phyloP scores from a whole-genome alignment of 2,329 filamentous ascomycete species.

The Phaeophleospora eucalypticola region DNA sequence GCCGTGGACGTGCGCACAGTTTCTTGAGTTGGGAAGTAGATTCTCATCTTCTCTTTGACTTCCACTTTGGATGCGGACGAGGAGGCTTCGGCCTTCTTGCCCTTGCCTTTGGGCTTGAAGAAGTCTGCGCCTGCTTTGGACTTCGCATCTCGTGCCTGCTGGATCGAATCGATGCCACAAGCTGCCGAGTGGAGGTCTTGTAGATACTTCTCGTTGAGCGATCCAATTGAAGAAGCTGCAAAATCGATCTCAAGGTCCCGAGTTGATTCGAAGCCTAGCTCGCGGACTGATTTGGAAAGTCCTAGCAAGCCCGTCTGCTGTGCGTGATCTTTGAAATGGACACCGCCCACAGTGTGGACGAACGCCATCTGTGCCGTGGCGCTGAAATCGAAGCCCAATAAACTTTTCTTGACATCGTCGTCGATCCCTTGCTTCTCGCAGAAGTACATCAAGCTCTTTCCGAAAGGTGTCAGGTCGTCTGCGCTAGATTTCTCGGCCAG shows the following conservation, averaged over 20 bases:
- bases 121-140: constrained; percentile 22
- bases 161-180: constrained; percentile 41
- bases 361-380: constrained; percentile 70
- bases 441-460: constrained; percentile 67
- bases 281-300: constrained; percentile 62
- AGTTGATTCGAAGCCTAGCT: constrained; percentile 53
- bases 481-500: constrained; percentile 33
- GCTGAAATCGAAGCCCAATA: constrained; percentile 77
- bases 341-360: constrained; percentile 66
- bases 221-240: constrained; percentile 76
- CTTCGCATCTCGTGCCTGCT: constrained; percentile 17
- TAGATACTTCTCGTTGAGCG: constrained; percentile 66
- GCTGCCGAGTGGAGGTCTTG: constrained; percentile 55
- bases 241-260: constrained; percentile 52
- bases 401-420: constrained; percentile 60
- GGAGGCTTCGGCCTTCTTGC: background rate
- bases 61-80: background rate
- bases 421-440: constrained; percentile 63
- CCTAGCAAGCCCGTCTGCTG: constrained; percentile 67
- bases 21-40: constrained; percentile 75
- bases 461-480: constrained; percentile 54
- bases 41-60: constrained; percentile 53
- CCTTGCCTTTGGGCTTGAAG: constrained; percentile 19
- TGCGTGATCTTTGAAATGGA: constrained; percentile 34
- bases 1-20: constrained; percentile 47